phyloP scores from a whole-genome alignment of 2,329 filamentous ascomycete species.

The Biscogniauxia mediterranea region DNA sequence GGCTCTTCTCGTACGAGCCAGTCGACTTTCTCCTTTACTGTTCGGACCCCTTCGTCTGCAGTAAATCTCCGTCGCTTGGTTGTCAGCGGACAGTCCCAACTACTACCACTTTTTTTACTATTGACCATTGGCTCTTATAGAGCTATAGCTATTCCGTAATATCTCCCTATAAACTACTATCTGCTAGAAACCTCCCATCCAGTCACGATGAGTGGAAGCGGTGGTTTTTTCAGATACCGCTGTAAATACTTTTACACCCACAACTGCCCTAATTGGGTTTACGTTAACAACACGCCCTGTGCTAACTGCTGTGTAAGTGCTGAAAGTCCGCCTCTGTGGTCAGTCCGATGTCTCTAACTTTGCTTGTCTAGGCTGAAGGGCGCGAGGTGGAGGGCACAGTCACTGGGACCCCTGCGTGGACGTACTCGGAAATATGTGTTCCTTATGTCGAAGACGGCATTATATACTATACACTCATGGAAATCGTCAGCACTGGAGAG shows the following conservation, averaged over 20 bases:
- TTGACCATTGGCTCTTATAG: constrained; percentile 1
- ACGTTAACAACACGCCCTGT: constrained; percentile 50
- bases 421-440: constrained; percentile 42
- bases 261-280: constrained; percentile 55
- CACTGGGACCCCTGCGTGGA: constrained; percentile 27
- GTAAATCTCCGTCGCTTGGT: constrained; percentile 26
- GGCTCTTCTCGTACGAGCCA: constrained; percentile 10
- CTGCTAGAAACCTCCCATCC: background rate
- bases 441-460: constrained; percentile 45
- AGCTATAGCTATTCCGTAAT: constrained; percentile 1
- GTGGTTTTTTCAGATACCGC: constrained; percentile 52
- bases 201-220: constrained; percentile 38
- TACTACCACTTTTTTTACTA: constrained; percentile 4
- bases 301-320: constrained; percentile 48
- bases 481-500: constrained; percentile 40
- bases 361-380: constrained; percentile 43
- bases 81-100: constrained; percentile 31
- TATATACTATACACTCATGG: constrained; percentile 48
- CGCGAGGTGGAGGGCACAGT: constrained; percentile 42
- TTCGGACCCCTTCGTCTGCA: constrained; percentile 20
- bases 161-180: background rate
- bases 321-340: background rate
- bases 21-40: constrained; percentile 14
- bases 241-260: constrained; percentile 55
- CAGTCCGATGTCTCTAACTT: constrained; percentile 15